A percentile compares a stretch with the other conserved stretches of the same genome.
phyloP scores from a whole-genome alignment of 768 basidiomycete genomes.

The Mycena galericulata region DNA sequence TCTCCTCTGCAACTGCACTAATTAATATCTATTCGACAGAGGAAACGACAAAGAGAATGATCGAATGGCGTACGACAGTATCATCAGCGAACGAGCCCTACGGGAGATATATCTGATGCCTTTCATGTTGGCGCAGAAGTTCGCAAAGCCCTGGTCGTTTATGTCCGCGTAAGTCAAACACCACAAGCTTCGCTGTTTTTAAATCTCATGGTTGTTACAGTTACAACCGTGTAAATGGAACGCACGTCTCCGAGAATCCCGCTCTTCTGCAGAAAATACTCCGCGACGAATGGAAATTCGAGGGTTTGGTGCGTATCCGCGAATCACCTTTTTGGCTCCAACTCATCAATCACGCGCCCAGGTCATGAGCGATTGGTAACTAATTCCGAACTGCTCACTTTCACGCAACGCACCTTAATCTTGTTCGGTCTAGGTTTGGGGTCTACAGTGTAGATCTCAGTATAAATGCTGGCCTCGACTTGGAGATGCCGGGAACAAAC shows the following conservation, averaged over 20 bases:
- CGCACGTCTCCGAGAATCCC: constrained; percentile 75
- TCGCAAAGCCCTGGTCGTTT: constrained; percentile 73
- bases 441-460: constrained; percentile 72
- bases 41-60: constrained; percentile 89
- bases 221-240: constrained; percentile 83
- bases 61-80: constrained; percentile 74
- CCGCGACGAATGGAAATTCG: constrained; percentile 79
- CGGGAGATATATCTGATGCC: constrained; percentile 84
- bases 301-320: constrained; percentile 60
- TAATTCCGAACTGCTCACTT: neutral
- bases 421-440: constrained; percentile 64
- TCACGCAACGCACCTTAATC: neutral
- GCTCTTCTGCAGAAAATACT: constrained; percentile 68
- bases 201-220: constrained; percentile 46
- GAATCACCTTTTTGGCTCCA: neutral
- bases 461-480: constrained; percentile 82
- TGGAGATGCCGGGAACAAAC: constrained; percentile 84
- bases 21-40: constrained; percentile 44
- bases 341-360: constrained; percentile 30
- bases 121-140: constrained; percentile 79
- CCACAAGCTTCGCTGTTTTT: neutral
- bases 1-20: neutral
- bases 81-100: constrained; percentile 73
- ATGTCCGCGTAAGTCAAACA: constrained; percentile 73
- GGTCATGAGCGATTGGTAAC: constrained; percentile 90